Conservation (phyloP, 805 yeast species). For the Wickerhamiella domercqiae region DNA sequence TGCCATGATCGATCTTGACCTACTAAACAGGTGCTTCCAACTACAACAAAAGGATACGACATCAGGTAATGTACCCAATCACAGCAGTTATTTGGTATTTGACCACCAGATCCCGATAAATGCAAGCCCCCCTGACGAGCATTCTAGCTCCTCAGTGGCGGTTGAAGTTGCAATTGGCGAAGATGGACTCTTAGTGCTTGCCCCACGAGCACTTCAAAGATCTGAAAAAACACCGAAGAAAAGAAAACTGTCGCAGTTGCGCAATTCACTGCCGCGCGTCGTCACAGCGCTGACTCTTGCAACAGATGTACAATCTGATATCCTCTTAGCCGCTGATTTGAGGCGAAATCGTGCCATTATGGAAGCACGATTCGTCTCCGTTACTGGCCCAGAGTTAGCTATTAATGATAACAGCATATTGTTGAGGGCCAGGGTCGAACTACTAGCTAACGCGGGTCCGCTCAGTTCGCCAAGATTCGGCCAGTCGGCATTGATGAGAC, state of each 20-base stretch:
- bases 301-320: neutral
- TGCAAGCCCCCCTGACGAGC: too few species aligned
- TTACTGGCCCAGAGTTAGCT: neutral
- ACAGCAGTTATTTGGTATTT: too few species aligned
- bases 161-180: neutral
- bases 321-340: neutral
- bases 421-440: neutral
- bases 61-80: too few species aligned
- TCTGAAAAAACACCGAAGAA: neutral
- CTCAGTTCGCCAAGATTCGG: constrained; percentile 1
- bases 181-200: neutral
- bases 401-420: neutral
- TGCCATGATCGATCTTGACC: too few species aligned
- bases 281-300: neutral
- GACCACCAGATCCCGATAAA: too few species aligned
- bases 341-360: neutral
- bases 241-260: neutral
- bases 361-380: neutral
- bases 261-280: neutral
- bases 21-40: too few species aligned
- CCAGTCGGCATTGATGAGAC: neutral
- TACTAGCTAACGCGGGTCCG: neutral
- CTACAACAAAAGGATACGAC: too few species aligned
- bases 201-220: neutral
- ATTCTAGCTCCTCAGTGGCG: too few species aligned